Base-by-base conservation (phyloP, 2,329 filamentous ascomycete genomes). In the Fusarium multiceps region DNA sequence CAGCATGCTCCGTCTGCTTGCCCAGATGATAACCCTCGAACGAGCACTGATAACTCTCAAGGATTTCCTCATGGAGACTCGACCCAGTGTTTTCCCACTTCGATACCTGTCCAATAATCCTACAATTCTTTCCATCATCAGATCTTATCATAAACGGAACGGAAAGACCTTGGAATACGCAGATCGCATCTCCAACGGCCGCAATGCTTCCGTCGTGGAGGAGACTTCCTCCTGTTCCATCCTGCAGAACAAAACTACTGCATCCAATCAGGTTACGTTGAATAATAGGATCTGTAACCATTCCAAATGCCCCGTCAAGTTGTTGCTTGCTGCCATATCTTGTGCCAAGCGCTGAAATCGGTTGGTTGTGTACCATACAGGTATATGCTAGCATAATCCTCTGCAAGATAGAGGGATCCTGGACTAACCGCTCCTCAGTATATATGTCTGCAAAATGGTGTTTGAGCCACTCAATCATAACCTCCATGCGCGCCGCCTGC, bases 311-410 rank as follows among this genome's bases (percentile, higher is more conserved):
- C 0, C 66, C 66, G 5, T 51, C 2, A 4, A 69, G 7, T 7
- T 69, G 66, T 0, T 40, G 21, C 0, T 4, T 1, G 0, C 28
- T 34, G 2, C 48, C 55, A 14, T 61, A 56, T 20, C 28, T 11
- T 0, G 20, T 25, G 0, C 55, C 37, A 0, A 69, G 40, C 1
- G 41, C 37, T 4, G 50, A 25, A 0, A 62, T 27, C 0, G 66
- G 55, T 4, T 69, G 51, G 0, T 5, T 4, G 0, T 69, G 47
- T 0, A 66, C 28, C 55, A 69, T 69, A 6, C 55, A 69, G 4
- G 40, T 43, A 21, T 69, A 69, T 0, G n/a, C 60, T 6, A 69
- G 53, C 32, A 69, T 32, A 2, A 69, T 42, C 6, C 60, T 56
- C 9, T 54, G 13, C 12, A 64, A 20, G 2, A 64, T 64, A 13